These are phyloP conservation scores for Hanseniaspora thailandica DNA, from an alignment of 805 yeast genomes.

Conservation along the genomic window DNA sequence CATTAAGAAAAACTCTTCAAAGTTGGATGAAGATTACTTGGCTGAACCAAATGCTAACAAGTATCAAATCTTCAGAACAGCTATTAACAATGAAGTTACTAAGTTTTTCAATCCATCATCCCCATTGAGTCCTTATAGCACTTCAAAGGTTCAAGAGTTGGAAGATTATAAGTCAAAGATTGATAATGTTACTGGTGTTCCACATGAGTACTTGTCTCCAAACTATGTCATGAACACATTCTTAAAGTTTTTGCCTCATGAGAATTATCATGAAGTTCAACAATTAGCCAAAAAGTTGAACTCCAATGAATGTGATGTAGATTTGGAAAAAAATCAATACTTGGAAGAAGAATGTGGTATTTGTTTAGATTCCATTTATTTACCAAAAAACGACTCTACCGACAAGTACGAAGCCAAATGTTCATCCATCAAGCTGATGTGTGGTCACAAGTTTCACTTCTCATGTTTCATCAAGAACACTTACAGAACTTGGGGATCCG, in stretches of 20 bases:
- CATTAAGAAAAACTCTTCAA: neutral
- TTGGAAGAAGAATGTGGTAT: slow-evolving; percentile 1
- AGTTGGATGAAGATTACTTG: neutral
- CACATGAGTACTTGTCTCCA: neutral
- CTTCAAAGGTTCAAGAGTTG: neutral
- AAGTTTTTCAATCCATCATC: neutral
- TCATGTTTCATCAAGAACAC: neutral
- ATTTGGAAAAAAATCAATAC: neutral
- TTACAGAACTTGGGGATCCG: neutral
- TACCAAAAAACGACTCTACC: neutral
- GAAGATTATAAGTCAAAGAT: neutral
- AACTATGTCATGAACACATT: neutral
- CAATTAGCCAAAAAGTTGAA: neutral
- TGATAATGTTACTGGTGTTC: neutral
- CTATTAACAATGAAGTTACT: neutral
- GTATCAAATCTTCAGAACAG: neutral
- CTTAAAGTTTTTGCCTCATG: slow-evolving; percentile 2
- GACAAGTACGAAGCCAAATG: neutral
- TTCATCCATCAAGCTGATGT: neutral
- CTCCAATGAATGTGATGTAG: neutral
- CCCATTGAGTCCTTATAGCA: neutral
- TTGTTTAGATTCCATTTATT: neutral
- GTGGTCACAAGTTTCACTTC: slow-evolving; percentile 4
- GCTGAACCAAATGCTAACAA: neutral
- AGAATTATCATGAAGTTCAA: neutral